Conservation (phyloP, 2,329 filamentous ascomycete species). For the Shiraia bambusicola region DNA sequence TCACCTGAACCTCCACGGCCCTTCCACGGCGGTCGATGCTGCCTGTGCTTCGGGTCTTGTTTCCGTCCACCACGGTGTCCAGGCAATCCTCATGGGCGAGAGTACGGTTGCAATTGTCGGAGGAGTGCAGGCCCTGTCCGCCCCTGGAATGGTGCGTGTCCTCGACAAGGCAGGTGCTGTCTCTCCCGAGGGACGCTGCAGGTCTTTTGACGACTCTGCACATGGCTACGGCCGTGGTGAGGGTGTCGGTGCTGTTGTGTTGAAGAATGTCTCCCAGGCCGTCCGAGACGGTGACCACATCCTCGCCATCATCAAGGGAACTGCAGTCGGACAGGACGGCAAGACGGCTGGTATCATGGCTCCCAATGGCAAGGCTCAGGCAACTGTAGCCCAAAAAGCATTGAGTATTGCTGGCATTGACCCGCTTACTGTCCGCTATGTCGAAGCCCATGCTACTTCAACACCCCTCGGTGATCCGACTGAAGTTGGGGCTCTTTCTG, state of each 20-base stretch:
- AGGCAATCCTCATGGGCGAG: slow-evolving; percentile 31
- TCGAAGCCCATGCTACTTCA: slow-evolving; percentile 57
- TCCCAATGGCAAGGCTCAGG: slow-evolving; percentile 50
- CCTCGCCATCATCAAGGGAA: slow-evolving; percentile 32
- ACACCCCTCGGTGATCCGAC: slow-evolving; percentile 54
- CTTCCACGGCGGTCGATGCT: slow-evolving; percentile 28
- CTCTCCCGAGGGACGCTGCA: slow-evolving; percentile 44
- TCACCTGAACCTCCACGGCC: slow-evolving; percentile 26
- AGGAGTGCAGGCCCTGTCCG: slow-evolving; percentile 36
- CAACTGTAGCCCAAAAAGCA: slow-evolving; percentile 28
- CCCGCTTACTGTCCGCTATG: slow-evolving; percentile 27
- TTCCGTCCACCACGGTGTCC: slow-evolving; percentile 22
- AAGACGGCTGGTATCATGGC: slow-evolving; percentile 26
- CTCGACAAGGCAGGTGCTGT: slow-evolving; percentile 47
- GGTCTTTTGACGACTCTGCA: slow-evolving; percentile 53
- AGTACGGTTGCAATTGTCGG: slow-evolving; percentile 38
- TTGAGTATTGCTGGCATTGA: slow-evolving; percentile 43
- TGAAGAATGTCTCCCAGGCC: slow-evolving; percentile 50
- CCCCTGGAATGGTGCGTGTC: slow-evolving; percentile 50
- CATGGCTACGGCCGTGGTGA: slow-evolving; percentile 68
- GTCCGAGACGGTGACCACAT: slow-evolving; percentile 38
- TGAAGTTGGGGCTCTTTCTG: slow-evolving; percentile 27
- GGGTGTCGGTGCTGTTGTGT: slow-evolving; percentile 47
- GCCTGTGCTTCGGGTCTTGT: slow-evolving; percentile 29
- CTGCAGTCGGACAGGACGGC: slow-evolving; percentile 29